Evolutionary conservation across 2,329 filamentous ascomycete genomes (phyloP), one percentile per base, ranked within the genome.

Genomic region (Nannizzia gypsea): DNA sequence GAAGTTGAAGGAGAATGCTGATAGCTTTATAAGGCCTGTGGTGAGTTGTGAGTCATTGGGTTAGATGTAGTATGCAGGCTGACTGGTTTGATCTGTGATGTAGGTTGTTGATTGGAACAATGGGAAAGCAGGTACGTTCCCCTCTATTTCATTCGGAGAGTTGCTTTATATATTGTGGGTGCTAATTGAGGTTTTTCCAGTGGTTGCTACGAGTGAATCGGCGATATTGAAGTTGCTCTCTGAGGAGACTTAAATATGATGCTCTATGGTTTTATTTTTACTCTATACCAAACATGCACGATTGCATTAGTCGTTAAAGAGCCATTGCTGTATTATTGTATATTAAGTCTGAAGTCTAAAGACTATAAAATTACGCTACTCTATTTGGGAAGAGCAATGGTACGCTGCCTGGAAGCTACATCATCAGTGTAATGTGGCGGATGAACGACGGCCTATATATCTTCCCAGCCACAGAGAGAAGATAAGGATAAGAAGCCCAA

Each of bases 51-150:
- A 36, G 13, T 44, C 15, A 59, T 17, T 20, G 42, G 40, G 46
- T 48, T 24, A 26, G 44, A 34, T 40, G 3, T 31, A 15, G 8
- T 13, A 60, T 31, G 34, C 38, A 54, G 13, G 40, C 57, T 62
- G 50, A 40, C 31, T 59, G 59, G 57, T 3, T 26, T 58, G 44
- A 15, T 50, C 40, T 59, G 54, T 40, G 42, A 6, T 26, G 50
- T 42, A 73, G 75, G 74, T 87, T 61, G 92, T 97, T 58, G 92
- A 97, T 72, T 97, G 93, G 93, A 89, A 87, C 71, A 91, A 92
- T 72, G 93, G 91, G 64, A 88, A 84, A 72, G 92, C 86, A 54
- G 78, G 88, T 76, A 73, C 59, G 75, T 70, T 59, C 31, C 22
- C n/a, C n/a, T n/a, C n/a, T n/a, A 17, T 60, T 24, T 36, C 31